Percentiles rank a stretch among this genome's conserved stretches.
These are phyloP conservation scores for Crithidia acanthocephali DNA, from an alignment of 208 protist species.

Conservation along the genomic window DNA sequence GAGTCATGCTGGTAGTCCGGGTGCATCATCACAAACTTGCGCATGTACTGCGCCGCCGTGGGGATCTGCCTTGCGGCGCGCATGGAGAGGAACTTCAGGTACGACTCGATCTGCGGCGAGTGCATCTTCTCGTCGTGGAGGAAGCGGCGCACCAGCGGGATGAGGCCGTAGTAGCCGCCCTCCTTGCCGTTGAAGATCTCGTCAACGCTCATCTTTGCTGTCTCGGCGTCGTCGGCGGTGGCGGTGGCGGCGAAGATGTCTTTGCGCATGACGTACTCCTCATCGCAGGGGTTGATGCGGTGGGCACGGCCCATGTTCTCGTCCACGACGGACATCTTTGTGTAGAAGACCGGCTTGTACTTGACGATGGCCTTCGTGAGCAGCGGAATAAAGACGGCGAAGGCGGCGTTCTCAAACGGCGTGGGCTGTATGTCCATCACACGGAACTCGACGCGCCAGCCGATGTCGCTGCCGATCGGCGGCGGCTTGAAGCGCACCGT, in stretches of 20 bases:
- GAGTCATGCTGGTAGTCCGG: slow-evolving; percentile 96
- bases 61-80: slow-evolving; percentile 94
- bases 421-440: slow-evolving; percentile 97
- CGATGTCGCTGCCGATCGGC: slow-evolving; percentile 68
- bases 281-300: slow-evolving; percentile 76
- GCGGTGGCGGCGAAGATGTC: slow-evolving; percentile 70
- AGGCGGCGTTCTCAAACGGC: slow-evolving; percentile 99
- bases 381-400: slow-evolving; percentile 96
- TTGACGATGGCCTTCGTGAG: slow-evolving; percentile 95
- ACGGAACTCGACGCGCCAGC: slow-evolving; percentile 98
- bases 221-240: slow-evolving; percentile 60
- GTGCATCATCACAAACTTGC: slow-evolving; percentile 94
- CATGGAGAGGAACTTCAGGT: slow-evolving; percentile 93
- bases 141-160: slow-evolving; percentile 93
- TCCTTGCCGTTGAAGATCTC: slow-evolving; percentile 96
- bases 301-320: slow-evolving; percentile 97
- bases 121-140: slow-evolving; percentile 76
- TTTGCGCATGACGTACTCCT: slow-evolving; percentile 96
- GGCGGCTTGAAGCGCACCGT: slow-evolving; percentile 98
- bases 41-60: slow-evolving; percentile 94
- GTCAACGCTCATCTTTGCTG: slow-evolving; percentile 90
- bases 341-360: slow-evolving; percentile 96
- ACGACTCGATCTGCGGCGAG: slow-evolving; percentile 70
- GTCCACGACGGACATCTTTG: slow-evolving; percentile 97
- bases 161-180: slow-evolving; percentile 91